A percentile compares a stretch with the other conserved stretches of the same genome.
phyloP scores from a whole-genome alignment of 352 stramenopile genomes.

The Aphanomyces invadans region DNA sequence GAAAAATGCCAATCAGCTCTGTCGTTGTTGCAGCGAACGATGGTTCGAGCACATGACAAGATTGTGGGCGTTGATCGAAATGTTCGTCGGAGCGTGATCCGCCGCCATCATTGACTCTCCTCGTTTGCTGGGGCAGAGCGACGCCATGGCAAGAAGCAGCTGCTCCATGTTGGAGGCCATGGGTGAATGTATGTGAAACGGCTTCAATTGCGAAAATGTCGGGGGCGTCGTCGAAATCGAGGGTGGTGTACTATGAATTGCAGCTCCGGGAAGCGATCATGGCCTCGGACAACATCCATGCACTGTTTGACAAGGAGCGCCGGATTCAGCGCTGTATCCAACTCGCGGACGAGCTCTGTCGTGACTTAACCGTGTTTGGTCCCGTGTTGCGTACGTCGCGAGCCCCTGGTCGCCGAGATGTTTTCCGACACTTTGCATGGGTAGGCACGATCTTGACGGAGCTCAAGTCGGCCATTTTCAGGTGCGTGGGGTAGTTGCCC shows the following conservation, averaged over 20 bases:
- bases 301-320: slow-evolving; percentile 18
- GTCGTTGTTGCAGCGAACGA: too few species aligned
- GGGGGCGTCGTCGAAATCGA: background rate
- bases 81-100: too few species aligned
- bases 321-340: background rate
- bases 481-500: background rate
- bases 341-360: background rate
- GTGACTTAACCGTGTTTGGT: background rate
- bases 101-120: too few species aligned
- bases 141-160: too few species aligned
- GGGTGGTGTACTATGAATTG: background rate
- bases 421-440: too few species aligned
- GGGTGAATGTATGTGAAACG: background rate
- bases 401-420: too few species aligned
- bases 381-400: slow-evolving; percentile 17
- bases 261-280: background rate
- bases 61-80: too few species aligned
- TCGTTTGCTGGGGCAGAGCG: too few species aligned
- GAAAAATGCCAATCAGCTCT: too few species aligned
- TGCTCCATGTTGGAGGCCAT: too few species aligned
- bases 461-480: slow-evolving; percentile 13
- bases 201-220: background rate
- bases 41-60: too few species aligned
- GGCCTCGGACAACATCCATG: background rate
- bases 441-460: slow-evolving; percentile 9